phyloP scores from a whole-genome alignment of 78 protist genomes.

The Salpingoeca rosetta region DNA sequence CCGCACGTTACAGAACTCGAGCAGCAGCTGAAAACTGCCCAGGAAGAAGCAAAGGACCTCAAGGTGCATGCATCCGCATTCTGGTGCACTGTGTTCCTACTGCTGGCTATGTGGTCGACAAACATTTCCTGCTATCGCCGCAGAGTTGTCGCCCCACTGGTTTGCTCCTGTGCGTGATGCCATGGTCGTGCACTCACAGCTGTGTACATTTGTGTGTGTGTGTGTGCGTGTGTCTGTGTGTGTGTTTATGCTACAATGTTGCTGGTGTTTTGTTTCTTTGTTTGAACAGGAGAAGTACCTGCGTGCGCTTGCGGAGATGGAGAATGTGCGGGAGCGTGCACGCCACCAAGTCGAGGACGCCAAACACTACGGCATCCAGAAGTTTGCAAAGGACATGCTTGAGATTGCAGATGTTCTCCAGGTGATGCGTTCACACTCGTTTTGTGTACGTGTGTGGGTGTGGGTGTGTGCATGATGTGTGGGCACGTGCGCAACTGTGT shows the following conservation, averaged over 20 bases:
- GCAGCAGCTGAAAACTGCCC: background rate
- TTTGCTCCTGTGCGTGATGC: too few relatives aligned
- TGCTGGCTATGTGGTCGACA: too few relatives aligned
- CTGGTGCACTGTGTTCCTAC: too few relatives aligned
- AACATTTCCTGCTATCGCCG: background rate
- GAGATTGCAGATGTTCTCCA: slow-evolving; percentile 8
- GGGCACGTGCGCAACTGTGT: too few relatives aligned
- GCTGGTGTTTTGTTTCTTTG: background rate
- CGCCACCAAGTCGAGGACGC: slow-evolving; percentile 26
- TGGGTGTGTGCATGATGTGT: background rate
- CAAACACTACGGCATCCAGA: slow-evolving; percentile 16
- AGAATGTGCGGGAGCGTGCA: slow-evolving; percentile 25
- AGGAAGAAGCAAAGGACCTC: background rate
- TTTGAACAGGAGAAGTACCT: slow-evolving; percentile 17
- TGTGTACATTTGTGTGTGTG: background rate
- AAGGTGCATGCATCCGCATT: too few relatives aligned
- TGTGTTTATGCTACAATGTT: background rate
- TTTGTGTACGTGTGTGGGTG: background rate
- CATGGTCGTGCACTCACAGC: background rate
- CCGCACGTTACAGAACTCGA: background rate
- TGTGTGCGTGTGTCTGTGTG: background rate
- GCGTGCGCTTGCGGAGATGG: slow-evolving; percentile 44
- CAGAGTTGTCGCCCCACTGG: too few relatives aligned
- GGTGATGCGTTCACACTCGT: background rate
- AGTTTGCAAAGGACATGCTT: slow-evolving; percentile 31